These are phyloP conservation scores for Bipolaris gigantea DNA, from an alignment of 2,329 filamentous ascomycete species.

Conservation along the genomic window DNA sequence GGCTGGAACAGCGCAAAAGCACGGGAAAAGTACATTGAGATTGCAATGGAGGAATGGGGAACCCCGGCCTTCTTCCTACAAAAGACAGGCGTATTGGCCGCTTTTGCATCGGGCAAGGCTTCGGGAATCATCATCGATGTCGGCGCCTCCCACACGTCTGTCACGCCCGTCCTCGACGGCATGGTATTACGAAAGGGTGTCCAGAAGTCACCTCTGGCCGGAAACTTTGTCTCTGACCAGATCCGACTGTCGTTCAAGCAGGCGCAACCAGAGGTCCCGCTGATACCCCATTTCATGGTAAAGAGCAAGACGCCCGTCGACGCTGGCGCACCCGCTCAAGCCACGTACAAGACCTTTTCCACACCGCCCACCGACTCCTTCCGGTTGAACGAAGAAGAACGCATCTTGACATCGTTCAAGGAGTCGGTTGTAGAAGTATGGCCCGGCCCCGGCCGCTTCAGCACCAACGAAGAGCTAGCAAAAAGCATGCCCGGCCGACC, in stretches of 20 bases:
- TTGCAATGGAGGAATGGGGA: constrained; percentile 97
- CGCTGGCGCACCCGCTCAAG: constrained; percentile 77
- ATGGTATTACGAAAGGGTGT: constrained; percentile 88
- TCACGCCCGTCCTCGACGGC: constrained; percentile 91
- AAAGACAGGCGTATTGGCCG: constrained; percentile 83
- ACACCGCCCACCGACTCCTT: constrained; percentile 68
- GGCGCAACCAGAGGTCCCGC: constrained; percentile 67
- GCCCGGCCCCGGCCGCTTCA: constrained; percentile 74
- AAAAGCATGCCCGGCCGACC: constrained; percentile 75
- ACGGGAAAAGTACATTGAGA: constrained; percentile 90
- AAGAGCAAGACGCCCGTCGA: constrained; percentile 87
- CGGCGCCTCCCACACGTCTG: constrained; percentile 82
- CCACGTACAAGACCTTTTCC: constrained; percentile 71
- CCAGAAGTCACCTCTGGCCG: constrained; percentile 80
- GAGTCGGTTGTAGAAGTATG: constrained; percentile 95
- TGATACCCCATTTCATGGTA: constrained; percentile 85
- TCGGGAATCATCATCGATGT: constrained; percentile 92
- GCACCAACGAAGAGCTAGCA: constrained; percentile 72
- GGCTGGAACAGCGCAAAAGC: constrained; percentile 88
- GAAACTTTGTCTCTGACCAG: constrained; percentile 87
- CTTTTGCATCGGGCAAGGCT: constrained; percentile 91
- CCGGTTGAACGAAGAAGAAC: constrained; percentile 84
- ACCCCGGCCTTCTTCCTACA: constrained; percentile 93
- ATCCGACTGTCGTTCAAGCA: constrained; percentile 77
- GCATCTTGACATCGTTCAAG: constrained; percentile 93